Percentiles rank a stretch among this genome's conserved stretches.
Evolutionary conservation across 2,329 filamentous ascomycete genomes (phyloP).

Genomic region (Aspergillus felis): DNA sequence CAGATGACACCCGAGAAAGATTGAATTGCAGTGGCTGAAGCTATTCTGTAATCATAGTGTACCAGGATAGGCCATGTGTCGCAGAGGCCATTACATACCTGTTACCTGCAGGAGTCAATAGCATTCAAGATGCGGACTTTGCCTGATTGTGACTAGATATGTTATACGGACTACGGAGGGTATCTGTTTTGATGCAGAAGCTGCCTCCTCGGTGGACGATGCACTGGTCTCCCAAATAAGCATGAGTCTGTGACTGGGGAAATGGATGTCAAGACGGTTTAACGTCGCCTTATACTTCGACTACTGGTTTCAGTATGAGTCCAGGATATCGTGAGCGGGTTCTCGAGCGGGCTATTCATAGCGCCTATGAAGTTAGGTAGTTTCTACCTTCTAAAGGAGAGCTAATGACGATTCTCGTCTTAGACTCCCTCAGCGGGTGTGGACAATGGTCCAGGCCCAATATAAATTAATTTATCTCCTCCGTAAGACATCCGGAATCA

Average conservation of each 20-base stretch:
- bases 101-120: not conserved
- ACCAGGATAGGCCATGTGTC: too few relatives aligned
- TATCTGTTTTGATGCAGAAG: not conserved
- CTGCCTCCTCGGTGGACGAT: not conserved
- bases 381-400: not conserved
- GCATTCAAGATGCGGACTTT: not conserved
- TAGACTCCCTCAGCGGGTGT: too few relatives aligned
- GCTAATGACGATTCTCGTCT: not conserved
- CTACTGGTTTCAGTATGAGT: not conserved
- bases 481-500: not conserved
- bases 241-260: too few relatives aligned
- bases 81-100: not conserved
- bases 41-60: too few relatives aligned
- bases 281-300: not conserved
- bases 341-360: not conserved
- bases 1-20: not conserved
- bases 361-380: not conserved
- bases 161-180: not conserved
- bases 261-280: too few relatives aligned
- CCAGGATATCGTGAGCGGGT: not conserved
- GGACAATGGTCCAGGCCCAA: not conserved
- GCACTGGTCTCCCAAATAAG: too few relatives aligned
- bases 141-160: not conserved
- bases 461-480: not conserved
- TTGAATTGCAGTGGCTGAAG: not conserved